Conservation (phyloP, 306 rosid species). For the Crataegus laevigata region DNA sequence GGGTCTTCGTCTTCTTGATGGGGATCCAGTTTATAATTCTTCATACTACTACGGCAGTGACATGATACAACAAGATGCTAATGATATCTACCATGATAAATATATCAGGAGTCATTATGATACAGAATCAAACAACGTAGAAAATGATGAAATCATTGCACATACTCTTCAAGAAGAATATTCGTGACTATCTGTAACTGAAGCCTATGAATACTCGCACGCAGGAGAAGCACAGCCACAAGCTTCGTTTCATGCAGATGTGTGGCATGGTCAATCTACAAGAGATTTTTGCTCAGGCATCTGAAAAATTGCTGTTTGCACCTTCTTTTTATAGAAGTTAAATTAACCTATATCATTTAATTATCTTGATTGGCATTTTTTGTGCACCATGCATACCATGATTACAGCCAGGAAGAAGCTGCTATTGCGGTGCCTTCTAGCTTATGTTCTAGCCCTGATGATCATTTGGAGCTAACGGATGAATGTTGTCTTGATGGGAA, state of each 20-base stretch:
- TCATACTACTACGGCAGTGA: conserved; percentile 39
- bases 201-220: conserved; percentile 34
- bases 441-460: conserved; percentile 54
- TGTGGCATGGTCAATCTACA: conserved; percentile 47
- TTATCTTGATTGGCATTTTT: conserved; percentile 7
- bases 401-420: conserved; percentile 28
- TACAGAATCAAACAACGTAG: conserved; percentile 38
- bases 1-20: conserved; percentile 53
- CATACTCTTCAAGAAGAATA: conserved; percentile 71
- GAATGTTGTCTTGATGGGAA: conserved; percentile 48
- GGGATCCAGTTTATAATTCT: conserved; percentile 39
- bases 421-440: conserved; percentile 37
- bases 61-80: conserved; percentile 27
- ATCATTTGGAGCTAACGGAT: conserved; percentile 31
- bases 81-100: conserved; percentile 35
- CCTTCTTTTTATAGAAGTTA: neutral
- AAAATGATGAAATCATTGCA: conserved; percentile 79
- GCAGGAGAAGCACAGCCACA: conserved; percentile 38
- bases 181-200: conserved; percentile 41
- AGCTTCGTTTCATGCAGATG: conserved; percentile 31
- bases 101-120: conserved; percentile 43
- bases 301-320: conserved; percentile 3
- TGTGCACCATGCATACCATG: conserved; percentile 30
- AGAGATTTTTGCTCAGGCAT: conserved; percentile 49
- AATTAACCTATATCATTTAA: conserved; percentile 5